Base-by-base conservation (phyloP, 331 rosid species). In the Acacia concinna region DNA sequence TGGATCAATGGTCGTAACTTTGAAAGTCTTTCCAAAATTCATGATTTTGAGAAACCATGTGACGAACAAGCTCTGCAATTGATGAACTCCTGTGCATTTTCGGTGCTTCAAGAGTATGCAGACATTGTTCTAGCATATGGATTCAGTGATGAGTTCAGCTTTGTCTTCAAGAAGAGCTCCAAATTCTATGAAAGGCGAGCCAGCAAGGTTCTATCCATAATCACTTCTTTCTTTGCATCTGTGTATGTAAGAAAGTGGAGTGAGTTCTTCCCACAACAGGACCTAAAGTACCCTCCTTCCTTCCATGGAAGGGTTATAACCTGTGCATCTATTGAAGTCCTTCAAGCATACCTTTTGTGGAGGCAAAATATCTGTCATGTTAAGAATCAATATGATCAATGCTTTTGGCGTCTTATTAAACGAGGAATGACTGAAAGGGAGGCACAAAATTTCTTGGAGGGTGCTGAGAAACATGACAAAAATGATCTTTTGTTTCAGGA, bases 341-440 rank as follows among this genome's bases (percentile, higher is more conserved):
- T 94, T 74, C 98, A 92, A 78, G 83, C 89, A 20, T 94, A 88
- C 85, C 90, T 92, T 84, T 80, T 82, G 32, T 94, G 97, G 97
- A 88, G 94, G 84, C 94, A 93, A 82, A 88, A 84, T 74, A 81
- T 83, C 12, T 93, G 94, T 78, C 97, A 91, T 80, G 62, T 80
- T 65, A 87, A 49, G 68, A 87, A 91, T 66, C 90, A 81, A 68
- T 74, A 85, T 78, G 78, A 86, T 70, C 89, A 90, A 37, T 93
- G 94, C 86, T 64, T 82, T 20, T 86, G 88, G 87, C 90, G 86
- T 83, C 86, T 93, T 79, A 86, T 91, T 60, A 81, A 86, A 72
- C 57, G 76, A 2, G 93, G 96, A 84, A 85, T 78, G 90, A 84
- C 81, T 32, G 87, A 88, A 71, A 81, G 5, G 13, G 87, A 90